Percentiles rank a stretch among this genome's conserved stretches.
phyloP scores from a whole-genome alignment of 306 rosid genomes.

The Ormosia emarginata region DNA sequence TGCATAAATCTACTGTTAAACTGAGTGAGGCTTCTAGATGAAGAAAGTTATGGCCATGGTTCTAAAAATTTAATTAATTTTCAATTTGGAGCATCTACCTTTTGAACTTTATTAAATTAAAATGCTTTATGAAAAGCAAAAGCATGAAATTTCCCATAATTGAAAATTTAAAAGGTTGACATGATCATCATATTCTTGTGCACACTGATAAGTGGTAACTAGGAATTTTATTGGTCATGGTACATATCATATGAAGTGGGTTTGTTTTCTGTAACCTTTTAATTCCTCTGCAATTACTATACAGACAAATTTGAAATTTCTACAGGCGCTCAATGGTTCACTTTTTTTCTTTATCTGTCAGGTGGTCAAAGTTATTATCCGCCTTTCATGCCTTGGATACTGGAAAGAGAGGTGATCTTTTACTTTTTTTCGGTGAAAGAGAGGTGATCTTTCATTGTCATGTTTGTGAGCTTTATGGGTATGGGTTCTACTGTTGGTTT shows the following conservation, averaged over 20 bases:
- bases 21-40: slow-evolving; percentile 35
- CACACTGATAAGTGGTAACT: not conserved
- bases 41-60: slow-evolving; percentile 36
- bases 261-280: no score
- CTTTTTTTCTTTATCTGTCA: not conserved
- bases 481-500: not conserved
- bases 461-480: slow-evolving; percentile 20
- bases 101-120: slow-evolving; percentile 22
- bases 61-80: slow-evolving; percentile 38
- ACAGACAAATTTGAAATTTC: slow-evolving; percentile 3
- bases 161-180: slow-evolving; percentile 33
- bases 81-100: slow-evolving; percentile 33
- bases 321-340: not conserved
- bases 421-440: not conserved
- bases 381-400: slow-evolving; percentile 29
- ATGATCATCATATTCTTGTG: not conserved
- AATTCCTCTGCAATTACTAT: not conserved
- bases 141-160: slow-evolving; percentile 47
- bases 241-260: not conserved
- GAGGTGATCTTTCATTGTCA: not conserved
- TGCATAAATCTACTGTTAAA: slow-evolving; percentile 27
- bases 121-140: slow-evolving; percentile 41
- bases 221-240: slow-evolving; percentile 23
- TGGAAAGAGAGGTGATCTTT: slow-evolving; percentile 15
- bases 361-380: slow-evolving; percentile 26